A percentile compares a stretch with the other conserved stretches of the same genome.
Evolutionary conservation across 2,329 filamentous ascomycete genomes (phyloP).

Genomic region (Sodiomyces alkalinus): DNA sequence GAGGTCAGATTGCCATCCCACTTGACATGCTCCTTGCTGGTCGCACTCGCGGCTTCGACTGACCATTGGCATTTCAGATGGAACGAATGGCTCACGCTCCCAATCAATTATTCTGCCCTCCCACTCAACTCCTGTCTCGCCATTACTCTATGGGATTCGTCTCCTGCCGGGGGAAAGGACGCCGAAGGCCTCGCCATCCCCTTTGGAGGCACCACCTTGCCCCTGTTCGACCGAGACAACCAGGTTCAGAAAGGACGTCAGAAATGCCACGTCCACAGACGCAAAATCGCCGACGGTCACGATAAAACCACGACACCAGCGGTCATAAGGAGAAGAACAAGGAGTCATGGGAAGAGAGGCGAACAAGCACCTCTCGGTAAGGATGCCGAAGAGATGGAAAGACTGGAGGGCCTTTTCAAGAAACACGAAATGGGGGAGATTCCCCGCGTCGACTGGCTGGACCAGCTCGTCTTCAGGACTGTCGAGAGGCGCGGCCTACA

Average conservation of each 20-base stretch:
- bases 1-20: constrained; percentile 23
- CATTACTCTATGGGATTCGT: constrained; percentile 91
- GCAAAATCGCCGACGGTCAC: constrained; percentile 72
- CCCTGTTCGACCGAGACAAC: constrained; percentile 85
- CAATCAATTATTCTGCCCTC: constrained; percentile 69
- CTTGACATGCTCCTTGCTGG: background rate
- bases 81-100: constrained; percentile 93
- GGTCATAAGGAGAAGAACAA: constrained; percentile 37
- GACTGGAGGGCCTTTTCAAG: constrained; percentile 82
- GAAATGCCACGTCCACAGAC: constrained; percentile 74
- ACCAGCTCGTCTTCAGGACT: constrained; percentile 82
- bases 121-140: constrained; percentile 73
- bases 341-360: constrained; percentile 29
- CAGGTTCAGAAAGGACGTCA: constrained; percentile 84
- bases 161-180: constrained; percentile 56
- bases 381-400: constrained; percentile 70
- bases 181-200: constrained; percentile 68
- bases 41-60: background rate
- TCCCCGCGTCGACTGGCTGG: constrained; percentile 83
- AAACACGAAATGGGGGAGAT: constrained; percentile 98
- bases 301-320: constrained; percentile 69
- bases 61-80: constrained; percentile 35
- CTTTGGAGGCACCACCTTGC: constrained; percentile 85
- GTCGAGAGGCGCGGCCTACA: constrained; percentile 63
- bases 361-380: constrained; percentile 42